Evolutionary conservation across 768 basidiomycete genomes (phyloP).

Genomic region (Trametes villosa): DNA sequence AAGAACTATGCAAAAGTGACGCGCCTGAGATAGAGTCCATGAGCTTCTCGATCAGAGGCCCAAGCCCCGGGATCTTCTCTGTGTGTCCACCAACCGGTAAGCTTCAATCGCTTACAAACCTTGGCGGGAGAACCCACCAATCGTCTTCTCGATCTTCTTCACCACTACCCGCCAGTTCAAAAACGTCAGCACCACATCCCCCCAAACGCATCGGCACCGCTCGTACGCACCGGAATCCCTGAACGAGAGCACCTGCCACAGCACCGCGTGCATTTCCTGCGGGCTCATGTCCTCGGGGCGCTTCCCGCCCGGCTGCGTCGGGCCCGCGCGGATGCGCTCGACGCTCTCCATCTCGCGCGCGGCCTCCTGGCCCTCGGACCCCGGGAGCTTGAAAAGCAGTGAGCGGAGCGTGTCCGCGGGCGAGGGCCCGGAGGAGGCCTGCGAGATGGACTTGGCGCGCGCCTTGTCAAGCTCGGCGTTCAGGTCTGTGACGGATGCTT

Average conservation of each 20-base stretch:
- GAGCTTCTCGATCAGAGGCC: conserved; percentile 75
- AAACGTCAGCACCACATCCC: neutral
- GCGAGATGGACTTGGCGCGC: conserved; percentile 48
- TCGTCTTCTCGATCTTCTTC: conserved; percentile 79
- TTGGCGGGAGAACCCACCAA: conserved; percentile 49
- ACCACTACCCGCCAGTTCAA: conserved; percentile 45
- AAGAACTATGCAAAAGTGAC: neutral
- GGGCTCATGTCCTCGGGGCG: conserved; percentile 83
- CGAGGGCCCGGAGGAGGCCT: conserved; percentile 40
- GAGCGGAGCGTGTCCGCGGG: conserved; percentile 58
- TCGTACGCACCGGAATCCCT: conserved; percentile 70
- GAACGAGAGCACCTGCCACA: conserved; percentile 89
- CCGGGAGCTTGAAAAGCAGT: conserved; percentile 66
- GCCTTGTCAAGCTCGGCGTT: conserved; percentile 78
- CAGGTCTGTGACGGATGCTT: conserved; percentile 85
- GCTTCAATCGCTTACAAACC: neutral
- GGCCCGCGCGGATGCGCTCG: conserved; percentile 65
- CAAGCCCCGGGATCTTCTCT: conserved; percentile 87
- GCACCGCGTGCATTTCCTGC: conserved; percentile 79
- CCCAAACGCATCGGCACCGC: neutral
- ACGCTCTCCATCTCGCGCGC: conserved; percentile 77
- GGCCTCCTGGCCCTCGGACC: conserved; percentile 60
- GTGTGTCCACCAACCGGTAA: neutral
- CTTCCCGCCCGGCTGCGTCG: conserved; percentile 56
- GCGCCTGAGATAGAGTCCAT: conserved; percentile 69